These are phyloP conservation scores for Cutaneotrichosporon curvatum DNA, from an alignment of 1,284 basidiomycete genomes.

Conservation along the genomic window DNA sequence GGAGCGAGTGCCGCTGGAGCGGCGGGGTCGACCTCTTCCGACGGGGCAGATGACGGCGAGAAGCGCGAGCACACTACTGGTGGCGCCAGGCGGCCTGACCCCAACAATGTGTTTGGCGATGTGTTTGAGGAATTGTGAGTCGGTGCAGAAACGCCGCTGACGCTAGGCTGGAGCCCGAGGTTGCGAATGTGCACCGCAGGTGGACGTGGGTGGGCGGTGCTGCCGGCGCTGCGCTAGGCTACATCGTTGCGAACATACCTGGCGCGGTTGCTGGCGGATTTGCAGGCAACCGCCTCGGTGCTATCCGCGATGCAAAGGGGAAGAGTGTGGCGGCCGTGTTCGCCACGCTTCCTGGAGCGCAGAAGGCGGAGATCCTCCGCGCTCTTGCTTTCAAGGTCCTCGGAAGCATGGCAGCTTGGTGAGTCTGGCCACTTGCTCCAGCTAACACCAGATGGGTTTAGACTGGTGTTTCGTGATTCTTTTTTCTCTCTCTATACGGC, in stretches of 20 bases:
- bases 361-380: slow-evolving; percentile 86
- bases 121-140: slow-evolving; percentile 75
- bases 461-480: no score
- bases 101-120: slow-evolving; percentile 74
- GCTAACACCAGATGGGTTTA: neutral
- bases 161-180: slow-evolving; percentile 43
- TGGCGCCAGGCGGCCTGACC: slow-evolving; percentile 52
- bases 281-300: slow-evolving; percentile 77
- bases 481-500: no score
- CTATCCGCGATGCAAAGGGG: slow-evolving; percentile 84
- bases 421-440: neutral
- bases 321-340: slow-evolving; percentile 91
- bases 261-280: slow-evolving; percentile 58
- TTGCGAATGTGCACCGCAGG: slow-evolving; percentile 40
- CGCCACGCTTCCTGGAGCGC: slow-evolving; percentile 61
- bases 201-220: slow-evolving; percentile 57
- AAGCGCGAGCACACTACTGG: neutral
- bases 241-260: slow-evolving; percentile 80
- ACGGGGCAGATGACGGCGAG: neutral
- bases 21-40: slow-evolving; percentile 3
- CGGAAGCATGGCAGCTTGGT: slow-evolving; percentile 47
- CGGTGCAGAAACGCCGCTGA: neutral
- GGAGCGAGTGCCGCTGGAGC: slow-evolving; percentile 1
- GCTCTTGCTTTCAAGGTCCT: slow-evolving; percentile 84
- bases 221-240: slow-evolving; percentile 60